phyloP scores from a whole-genome alignment of 2,329 filamentous ascomycete genomes.

The Elsinoe australis region DNA sequence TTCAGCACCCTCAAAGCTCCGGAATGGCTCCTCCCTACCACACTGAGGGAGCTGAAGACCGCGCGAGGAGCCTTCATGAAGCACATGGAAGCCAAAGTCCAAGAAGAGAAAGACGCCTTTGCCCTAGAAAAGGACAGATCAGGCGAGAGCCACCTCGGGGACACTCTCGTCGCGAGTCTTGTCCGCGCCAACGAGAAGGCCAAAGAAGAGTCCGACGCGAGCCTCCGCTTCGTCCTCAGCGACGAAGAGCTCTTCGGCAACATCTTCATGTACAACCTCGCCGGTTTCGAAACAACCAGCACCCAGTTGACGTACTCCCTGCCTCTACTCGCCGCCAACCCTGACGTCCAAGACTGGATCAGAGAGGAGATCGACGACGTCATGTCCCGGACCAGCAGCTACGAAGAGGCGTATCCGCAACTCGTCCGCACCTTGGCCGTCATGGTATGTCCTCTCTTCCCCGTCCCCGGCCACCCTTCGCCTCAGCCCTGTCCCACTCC shows the following conservation, averaged over 20 bases:
- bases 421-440: slow-evolving; percentile 40
- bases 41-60: not conserved
- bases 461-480: too few species aligned
- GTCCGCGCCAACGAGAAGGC: slow-evolving; percentile 1
- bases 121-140: not conserved
- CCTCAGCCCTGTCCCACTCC: slow-evolving; percentile 38
- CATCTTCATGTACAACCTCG: slow-evolving; percentile 41
- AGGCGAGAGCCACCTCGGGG: not conserved
- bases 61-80: not conserved
- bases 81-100: not conserved
- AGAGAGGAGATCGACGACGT: slow-evolving; percentile 42
- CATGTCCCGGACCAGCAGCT: slow-evolving; percentile 30
- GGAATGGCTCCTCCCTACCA: not conserved
- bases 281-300: slow-evolving; percentile 44
- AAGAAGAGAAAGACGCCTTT: not conserved
- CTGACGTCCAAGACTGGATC: slow-evolving; percentile 47
- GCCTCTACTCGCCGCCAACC: slow-evolving; percentile 37
- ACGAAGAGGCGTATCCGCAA: slow-evolving; percentile 33
- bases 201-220: not conserved
- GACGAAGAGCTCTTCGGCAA: slow-evolving; percentile 39
- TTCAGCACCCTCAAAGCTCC: not conserved
- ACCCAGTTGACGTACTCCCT: slow-evolving; percentile 45
- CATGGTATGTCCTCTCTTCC: slow-evolving; percentile 46
- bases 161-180: not conserved
- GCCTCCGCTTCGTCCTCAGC: slow-evolving; percentile 22